Evolutionary conservation across 345 rosid species (phyloP), one percentile per base, ranked within the genome.

Genomic region (Melaleuca alternifolia): DNA sequence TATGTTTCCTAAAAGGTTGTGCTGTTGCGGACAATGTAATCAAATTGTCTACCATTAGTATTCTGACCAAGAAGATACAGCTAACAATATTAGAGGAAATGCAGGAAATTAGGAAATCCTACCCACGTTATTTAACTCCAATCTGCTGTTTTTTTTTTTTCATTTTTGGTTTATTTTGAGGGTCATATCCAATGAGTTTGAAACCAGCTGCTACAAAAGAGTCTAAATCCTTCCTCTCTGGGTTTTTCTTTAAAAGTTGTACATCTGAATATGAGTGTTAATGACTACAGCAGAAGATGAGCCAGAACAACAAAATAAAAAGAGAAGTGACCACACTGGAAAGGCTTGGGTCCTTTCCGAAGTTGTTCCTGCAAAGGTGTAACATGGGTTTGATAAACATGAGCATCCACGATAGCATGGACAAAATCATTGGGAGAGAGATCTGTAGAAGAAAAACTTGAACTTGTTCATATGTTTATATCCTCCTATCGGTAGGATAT

Each of bases 291-390:
- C 3, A 24, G 62, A 24, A 24, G 61, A 24, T 10, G 41, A 41
- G 41, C 4, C 52, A 51, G 52, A 51, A 51, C 52, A 51, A 51
- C 11, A 5, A 51, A 51, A 51, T 51, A 13, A 51, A 11, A 51
- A 4, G 15, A 51, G 52, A 3, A 51, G 14, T 11, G 52, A 51
- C 52, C 52, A 51, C 12, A 96, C 99, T 84, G 98, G 98, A 92
- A 95, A 97, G 82, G 99, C 88, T 93, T 95, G 54, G 98, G 98
- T 86, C 88, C 91, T 89, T 97, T 96, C 94, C 91, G 91, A 92
- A 97, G 98, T 91, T 96, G 98, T 87, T 94, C 97, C 86, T 96
- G 92, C 48, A 96, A 91, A 85, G 99, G 98, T 91, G 93, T 91
- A 56, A 94, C 90, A 89, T 97, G 98, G 89, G 90, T 94, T 48